Evolutionary conservation across 225 moss, liverwort and hornwort species (phyloP).

Genomic region (Bryum argenteum): DNA sequence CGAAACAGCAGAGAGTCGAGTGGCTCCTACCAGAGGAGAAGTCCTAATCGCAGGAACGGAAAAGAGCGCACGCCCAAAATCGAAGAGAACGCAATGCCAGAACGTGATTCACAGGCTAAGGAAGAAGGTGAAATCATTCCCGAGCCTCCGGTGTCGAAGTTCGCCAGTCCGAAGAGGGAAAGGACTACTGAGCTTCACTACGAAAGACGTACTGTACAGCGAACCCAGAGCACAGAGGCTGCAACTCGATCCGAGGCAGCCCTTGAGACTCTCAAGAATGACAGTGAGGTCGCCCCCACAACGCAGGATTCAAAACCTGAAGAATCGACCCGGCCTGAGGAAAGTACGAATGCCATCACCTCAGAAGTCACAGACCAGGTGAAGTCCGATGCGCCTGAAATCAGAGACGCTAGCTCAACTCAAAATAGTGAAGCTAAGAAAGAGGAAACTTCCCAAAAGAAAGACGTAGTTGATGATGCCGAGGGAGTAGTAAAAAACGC

Average conservation of each 20-base stretch:
- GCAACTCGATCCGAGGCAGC: constrained; percentile 20
- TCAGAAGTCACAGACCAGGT: constrained; percentile 10
- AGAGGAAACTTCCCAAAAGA: background rate
- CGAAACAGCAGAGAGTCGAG: constrained; percentile 12
- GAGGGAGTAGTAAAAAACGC: constrained; percentile 1
- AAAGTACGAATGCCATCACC: background rate
- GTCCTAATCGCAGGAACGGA: constrained; percentile 20
- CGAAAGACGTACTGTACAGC: constrained; percentile 27
- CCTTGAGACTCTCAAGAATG: constrained; percentile 9
- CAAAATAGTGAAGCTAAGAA: constrained; percentile 11
- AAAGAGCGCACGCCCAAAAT: constrained; percentile 24
- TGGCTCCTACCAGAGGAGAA: constrained; percentile 24
- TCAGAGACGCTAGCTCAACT: background rate
- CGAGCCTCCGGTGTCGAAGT: constrained; percentile 26
- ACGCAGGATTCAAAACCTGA: constrained; percentile 10
- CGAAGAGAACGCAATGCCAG: constrained; percentile 6
- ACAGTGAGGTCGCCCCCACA: constrained; percentile 16
- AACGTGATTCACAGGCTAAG: constrained; percentile 24
- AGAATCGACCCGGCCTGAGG: constrained; percentile 9
- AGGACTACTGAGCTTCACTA: constrained; percentile 32
- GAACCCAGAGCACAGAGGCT: constrained; percentile 3
- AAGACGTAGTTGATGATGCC: constrained; percentile 14
- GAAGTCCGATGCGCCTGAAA: constrained; percentile 17
- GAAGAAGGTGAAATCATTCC: constrained; percentile 40
- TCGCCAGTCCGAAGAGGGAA: constrained; percentile 30